Evolutionary conservation across 371 early-diverging fungal genomes (phyloP), one percentile per base, ranked within the genome.

Genomic region (Parasitella parasitica): DNA sequence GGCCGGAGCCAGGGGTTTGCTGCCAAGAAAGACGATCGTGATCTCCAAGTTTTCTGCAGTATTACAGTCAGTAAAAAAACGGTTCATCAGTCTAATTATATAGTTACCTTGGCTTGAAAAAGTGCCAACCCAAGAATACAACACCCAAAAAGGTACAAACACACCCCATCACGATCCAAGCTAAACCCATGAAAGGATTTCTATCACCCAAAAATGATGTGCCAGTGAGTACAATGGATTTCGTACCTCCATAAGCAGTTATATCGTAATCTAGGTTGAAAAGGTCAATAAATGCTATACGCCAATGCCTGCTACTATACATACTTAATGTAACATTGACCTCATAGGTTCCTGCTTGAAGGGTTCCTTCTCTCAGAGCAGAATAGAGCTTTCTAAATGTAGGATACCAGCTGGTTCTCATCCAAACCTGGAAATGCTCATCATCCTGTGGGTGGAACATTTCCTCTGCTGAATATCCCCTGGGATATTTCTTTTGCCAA

Each of bases 21-120:
- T 98, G 97, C 98, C 98, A 98, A 30, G 96, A 94, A 54, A 98
- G 76, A 63, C 95, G 94, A 30, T 92, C 93, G 68, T 96, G 96
- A 78, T 98, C 98, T 49, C 98, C 98, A 57, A 97, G 83, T 72
- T 96, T 93, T 66, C 96, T 90, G 76, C 26, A 13, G 35, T 43
- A 16, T 36, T 32, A 73, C 57, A 36, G 51, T 32, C 6, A 57
- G 13, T 36, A 66, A 28, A 18, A n/a, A 34, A 34, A 1, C 13
- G 20, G 3, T 2, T 53, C 66, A 39, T 16, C 24, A 32, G 8
- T 12, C 12, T 35, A 52, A 55, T 8, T 46, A 34, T 56, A 41
- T 26, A 28, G n/a, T 43, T 81, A 91, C 88, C 95, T 85, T 64
- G 98, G 98, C 68, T 92, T 91, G 73, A 92, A 85, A 66, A 96